Base-by-base conservation (phyloP, 441 rosid genomes). In the California macrophylla region DNA sequence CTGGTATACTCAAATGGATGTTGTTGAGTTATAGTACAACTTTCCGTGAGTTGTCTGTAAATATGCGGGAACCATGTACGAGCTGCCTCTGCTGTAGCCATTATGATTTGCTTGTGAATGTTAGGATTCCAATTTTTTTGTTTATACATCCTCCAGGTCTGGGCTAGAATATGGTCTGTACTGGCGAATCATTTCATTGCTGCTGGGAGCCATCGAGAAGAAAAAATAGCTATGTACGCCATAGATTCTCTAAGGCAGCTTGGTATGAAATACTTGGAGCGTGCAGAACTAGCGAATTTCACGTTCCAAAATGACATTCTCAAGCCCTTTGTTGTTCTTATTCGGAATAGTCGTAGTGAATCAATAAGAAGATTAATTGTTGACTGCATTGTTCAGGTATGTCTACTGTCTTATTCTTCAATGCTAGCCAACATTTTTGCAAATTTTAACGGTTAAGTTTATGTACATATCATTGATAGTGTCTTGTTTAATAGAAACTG, bases 101-200 rank as follows among this genome's bases (percentile, higher is more conserved):
- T 64, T 34, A 34, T 34, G 6, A 18, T 34, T 64, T 64, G 50
- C 24, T 7, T 65, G 12, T 29, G n/a, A n/a, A 42, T 63, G 26
- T 64, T 66, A 64, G 32, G 20, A 52, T 66, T 69, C 69, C 20
- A 36, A 63, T 66, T 12, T 12, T 79, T 70, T 24, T 79, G 58
- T 34, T 79, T 26, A 32, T 82, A 36, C 75, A 58, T 72, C 78
- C 75, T 74, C 73, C 87, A 95, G 99, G 99, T 95, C 70, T 95
- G 99, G 99, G 98, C 99, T 74, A 85, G 92, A 86, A 95, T 95
- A 77, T 95, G 99, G 99, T 84, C 82, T 77, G 97, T 95, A 79
- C 85, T 95, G 64, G 98, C 98, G 72, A 91, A 89, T 77, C 99
- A 95, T 93, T 95, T 95, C 74, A 92, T 95, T 77, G 78, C 93